Evolutionary conservation across 202 grass and related monocot genomes (phyloP).

Genomic region (Tripidium arundinaceum): DNA sequence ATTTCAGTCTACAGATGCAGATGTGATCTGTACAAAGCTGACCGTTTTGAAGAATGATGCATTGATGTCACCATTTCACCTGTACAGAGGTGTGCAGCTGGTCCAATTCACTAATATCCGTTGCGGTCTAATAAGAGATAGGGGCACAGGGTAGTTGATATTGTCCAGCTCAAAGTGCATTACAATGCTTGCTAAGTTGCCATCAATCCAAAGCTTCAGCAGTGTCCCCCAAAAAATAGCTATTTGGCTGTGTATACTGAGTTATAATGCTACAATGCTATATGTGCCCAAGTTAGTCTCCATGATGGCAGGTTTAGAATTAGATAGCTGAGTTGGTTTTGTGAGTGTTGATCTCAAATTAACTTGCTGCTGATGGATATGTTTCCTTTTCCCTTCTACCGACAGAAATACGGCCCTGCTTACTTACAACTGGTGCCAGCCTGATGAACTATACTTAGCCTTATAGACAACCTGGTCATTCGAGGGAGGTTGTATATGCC

Average conservation of each 20-base stretch:
- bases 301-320: conserved; percentile 2
- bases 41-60: conserved; percentile 11
- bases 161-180: conserved; percentile 27
- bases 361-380: neutral
- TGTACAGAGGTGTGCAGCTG: conserved; percentile 3
- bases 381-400: neutral
- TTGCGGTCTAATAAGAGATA: neutral
- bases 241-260: neutral
- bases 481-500: neutral
- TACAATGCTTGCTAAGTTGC: conserved; percentile 1
- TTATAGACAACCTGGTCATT: conserved; percentile 5
- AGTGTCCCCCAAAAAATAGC: neutral
- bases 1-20: conserved; percentile 18
- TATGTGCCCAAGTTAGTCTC: conserved; percentile 9
- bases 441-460: conserved; percentile 7
- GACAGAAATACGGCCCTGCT: conserved; percentile 1
- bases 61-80: conserved; percentile 2
- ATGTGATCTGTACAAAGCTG: conserved; percentile 9
- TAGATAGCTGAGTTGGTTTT: conserved; percentile 10
- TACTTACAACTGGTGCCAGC: neutral
- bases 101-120: conserved; percentile 3
- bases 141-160: conserved; percentile 18
- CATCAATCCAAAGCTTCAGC: conserved; percentile 9
- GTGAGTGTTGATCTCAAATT: neutral
- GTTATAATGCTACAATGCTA: neutral